Evolutionary conservation across 2,329 filamentous ascomycete species (phyloP).

Genomic region (Didymellaceae sp.): DNA sequence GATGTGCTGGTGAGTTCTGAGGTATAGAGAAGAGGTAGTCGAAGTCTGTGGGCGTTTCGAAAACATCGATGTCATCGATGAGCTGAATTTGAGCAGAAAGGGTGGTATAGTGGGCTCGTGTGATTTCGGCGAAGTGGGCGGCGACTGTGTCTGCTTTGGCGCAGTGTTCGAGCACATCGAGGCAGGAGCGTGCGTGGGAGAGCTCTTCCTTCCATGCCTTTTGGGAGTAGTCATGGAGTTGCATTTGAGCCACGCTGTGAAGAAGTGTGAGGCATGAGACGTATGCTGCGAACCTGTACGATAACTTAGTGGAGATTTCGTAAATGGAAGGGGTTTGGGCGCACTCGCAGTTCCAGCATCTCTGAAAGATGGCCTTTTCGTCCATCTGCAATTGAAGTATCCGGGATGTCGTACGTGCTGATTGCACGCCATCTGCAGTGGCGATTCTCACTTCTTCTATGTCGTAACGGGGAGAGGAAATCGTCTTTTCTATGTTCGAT

Average conservation of each 20-base stretch:
- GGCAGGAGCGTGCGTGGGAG: neutral
- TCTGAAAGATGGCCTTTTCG: neutral
- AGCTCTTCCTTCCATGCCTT: neutral
- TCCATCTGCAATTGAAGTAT: slow-evolving; percentile 1
- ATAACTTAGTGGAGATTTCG: neutral
- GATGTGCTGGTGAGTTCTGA: neutral
- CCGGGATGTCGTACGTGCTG: neutral
- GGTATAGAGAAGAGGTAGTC: neutral
- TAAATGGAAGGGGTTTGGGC: neutral
- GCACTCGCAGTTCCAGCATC: slow-evolving; percentile 1
- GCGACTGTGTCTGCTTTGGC: neutral
- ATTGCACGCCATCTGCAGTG: neutral
- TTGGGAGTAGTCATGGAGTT: neutral
- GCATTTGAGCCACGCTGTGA: neutral
- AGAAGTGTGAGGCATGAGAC: neutral
- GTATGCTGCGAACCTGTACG: neutral
- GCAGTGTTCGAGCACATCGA: neutral
- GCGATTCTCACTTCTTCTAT: neutral
- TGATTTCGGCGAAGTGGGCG: neutral
- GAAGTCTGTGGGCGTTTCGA: neutral
- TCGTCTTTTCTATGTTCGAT: neutral
- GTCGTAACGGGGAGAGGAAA: neutral
- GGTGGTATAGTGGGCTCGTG: neutral
- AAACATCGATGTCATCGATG: neutral
- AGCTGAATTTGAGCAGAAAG: neutral